These are phyloP conservation scores for Neurospora discreta DNA, from an alignment of 495 filamentous ascomycete genomes.

Conservation along the genomic window DNA sequence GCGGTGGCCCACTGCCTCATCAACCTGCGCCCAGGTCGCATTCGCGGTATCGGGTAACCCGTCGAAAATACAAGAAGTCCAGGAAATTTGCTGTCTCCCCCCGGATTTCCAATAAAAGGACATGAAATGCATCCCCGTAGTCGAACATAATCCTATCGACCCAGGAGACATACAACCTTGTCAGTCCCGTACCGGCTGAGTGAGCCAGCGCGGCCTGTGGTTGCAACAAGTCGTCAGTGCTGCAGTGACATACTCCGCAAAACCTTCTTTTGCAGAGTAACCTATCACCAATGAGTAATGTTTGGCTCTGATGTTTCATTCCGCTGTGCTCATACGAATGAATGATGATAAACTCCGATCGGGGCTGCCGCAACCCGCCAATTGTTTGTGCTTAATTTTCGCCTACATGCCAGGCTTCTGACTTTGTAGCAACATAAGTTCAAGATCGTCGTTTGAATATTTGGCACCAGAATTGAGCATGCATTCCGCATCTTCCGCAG, in stretches of 20 bases:
- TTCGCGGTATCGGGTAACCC: neutral
- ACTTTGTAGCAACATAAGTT: neutral
- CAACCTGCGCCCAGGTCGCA: neutral
- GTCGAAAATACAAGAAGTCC: neutral
- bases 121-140: neutral
- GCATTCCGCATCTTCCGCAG: neutral
- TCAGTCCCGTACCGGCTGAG: neutral
- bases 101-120: neutral
- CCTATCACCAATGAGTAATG: conserved; percentile 7
- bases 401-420: neutral
- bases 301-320: conserved; percentile 17
- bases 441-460: neutral
- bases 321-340: conserved; percentile 10
- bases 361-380: neutral
- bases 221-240: neutral
- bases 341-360: conserved; percentile 15
- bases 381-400: neutral
- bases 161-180: neutral
- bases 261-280: conserved; percentile 6
- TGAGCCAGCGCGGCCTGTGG: neutral
- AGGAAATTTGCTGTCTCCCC: neutral
- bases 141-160: neutral
- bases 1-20: neutral
- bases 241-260: conserved; percentile 6
- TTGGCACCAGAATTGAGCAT: neutral